A percentile compares a stretch with the other conserved stretches of the same genome.
Evolutionary conservation across 2,329 filamentous ascomycete species (phyloP).

Genomic region (Apiospora marii): DNA sequence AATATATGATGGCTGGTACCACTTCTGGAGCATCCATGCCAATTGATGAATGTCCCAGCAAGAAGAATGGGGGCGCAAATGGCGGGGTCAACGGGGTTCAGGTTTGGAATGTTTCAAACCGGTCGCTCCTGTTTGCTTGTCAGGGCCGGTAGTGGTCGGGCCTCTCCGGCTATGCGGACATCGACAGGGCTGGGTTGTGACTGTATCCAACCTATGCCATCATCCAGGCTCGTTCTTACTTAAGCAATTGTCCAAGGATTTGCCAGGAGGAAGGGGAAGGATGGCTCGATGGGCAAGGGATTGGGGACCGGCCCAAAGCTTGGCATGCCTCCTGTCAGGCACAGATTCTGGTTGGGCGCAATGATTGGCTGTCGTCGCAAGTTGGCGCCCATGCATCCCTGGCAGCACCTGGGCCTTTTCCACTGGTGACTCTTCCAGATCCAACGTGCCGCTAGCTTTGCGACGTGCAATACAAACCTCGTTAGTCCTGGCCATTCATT

Average conservation of each 20-base stretch:
- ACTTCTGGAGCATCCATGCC: neutral
- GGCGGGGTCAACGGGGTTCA: neutral
- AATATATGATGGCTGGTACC: neutral
- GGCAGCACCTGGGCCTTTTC: neutral
- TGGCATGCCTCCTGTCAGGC: conserved; percentile 17
- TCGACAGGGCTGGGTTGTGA: neutral
- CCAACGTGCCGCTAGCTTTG: neutral
- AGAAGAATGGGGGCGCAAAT: neutral
- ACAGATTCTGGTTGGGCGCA: neutral
- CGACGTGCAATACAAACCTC: conserved; percentile 14
- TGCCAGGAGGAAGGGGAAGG: neutral
- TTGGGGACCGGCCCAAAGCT: neutral
- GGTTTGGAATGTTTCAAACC: conserved; percentile 3
- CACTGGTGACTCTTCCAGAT: conserved; percentile 14
- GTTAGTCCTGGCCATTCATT: conserved; percentile 24
- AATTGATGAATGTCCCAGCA: neutral
- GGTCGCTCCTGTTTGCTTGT: neutral
- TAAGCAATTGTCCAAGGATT: neutral
- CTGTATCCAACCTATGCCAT: neutral
- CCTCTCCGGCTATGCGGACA: neutral
- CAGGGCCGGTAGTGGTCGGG: neutral
- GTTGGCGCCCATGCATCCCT: neutral
- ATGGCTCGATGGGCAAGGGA: neutral
- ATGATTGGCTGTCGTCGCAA: conserved; percentile 3
- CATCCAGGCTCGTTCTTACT: neutral